Base-by-base conservation (phyloP, 2,329 filamentous ascomycete species). In the Phoma sp. region DNA sequence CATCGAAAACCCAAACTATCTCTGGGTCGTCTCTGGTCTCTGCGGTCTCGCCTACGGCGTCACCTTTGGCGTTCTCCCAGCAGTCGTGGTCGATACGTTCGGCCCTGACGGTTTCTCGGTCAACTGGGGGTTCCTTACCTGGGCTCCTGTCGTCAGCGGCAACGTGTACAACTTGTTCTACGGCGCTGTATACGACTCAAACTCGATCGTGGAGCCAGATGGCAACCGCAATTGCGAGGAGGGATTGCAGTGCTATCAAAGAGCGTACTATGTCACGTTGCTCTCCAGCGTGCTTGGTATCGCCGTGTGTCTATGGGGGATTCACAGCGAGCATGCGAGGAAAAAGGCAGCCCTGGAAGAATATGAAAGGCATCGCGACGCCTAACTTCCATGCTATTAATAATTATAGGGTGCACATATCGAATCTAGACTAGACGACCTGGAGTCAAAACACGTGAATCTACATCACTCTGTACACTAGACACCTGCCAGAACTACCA, bases 111-210 rank as follows among this genome's bases (percentile, higher is more conserved):
- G 93, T 1, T 81, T 99, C 39, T 92, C 89, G 49, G 91, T 96
- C 71, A 99, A 98, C 69, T 99, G 95, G 93, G 95, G 95, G 12
- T 89, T 90, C 65, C 96, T 99, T 87, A 97, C 92, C 0, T 80
- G 97, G 40, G 89, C 91, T 2, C 93, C 93, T 0, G 91, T 96
- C 2, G 76, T 96, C 23, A 92, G 88, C 7, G 93, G 92, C 42
- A 96, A 98, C 66, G 75, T 96, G 18, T 98, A 96, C 81, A 99
- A 98, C 71, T 77, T 97, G 1, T 86, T 95, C 53, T 99, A 98
- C 72, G 95, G 95, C 42, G 77, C 66, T 2, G 87, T 96, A 0
- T 96, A 92, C 64, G 95, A 99, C 72, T 78, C 79, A 7, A 92
- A 97, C 74, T 93, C 89, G 18, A 76, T 87, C 28, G 78, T 91